A percentile compares a stretch with the other conserved stretches of the same genome.
phyloP scores from a whole-genome alignment of 2,329 filamentous ascomycete genomes.

The Proliferodiscus dingleyae region DNA sequence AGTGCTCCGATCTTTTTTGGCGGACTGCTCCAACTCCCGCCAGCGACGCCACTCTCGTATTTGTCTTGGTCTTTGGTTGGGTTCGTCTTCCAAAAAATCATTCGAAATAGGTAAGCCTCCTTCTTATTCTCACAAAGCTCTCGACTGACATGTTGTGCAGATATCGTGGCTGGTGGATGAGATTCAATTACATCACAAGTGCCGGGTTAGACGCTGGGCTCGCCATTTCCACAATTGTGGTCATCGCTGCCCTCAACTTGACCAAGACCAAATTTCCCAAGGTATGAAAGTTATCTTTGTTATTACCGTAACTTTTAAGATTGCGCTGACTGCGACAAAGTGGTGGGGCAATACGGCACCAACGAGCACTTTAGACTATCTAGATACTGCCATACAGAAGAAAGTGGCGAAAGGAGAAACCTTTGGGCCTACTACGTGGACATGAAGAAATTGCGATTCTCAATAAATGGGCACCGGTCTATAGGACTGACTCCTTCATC shows the following conservation, averaged over 20 bases:
- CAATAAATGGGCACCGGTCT: too few species aligned
- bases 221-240: constrained; percentile 60
- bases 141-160: too few species aligned
- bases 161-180: constrained; percentile 70
- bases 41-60: constrained; percentile 67
- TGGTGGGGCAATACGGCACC: constrained; percentile 45
- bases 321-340: too few species aligned
- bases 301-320: too few species aligned
- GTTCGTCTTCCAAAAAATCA: constrained; percentile 62
- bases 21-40: constrained; percentile 58
- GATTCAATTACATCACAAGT: constrained; percentile 72
- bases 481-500: too few species aligned
- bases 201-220: constrained; percentile 67
- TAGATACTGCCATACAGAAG: constrained; percentile 8
- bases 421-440: too few species aligned
- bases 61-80: constrained; percentile 62
- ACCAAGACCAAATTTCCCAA: constrained; percentile 45
- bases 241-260: constrained; percentile 64
- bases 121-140: too few species aligned
- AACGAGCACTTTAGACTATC: constrained; percentile 8
- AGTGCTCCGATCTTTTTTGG: constrained; percentile 66
- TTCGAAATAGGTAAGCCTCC: constrained; percentile 60
- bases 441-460: too few species aligned
- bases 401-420: constrained; percentile 7
- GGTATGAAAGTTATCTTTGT: too few species aligned